Percentiles rank a stretch among this genome's conserved stretches.
phyloP scores from a whole-genome alignment of 2,329 filamentous ascomycete genomes.

The Fusarium vanettenii region DNA sequence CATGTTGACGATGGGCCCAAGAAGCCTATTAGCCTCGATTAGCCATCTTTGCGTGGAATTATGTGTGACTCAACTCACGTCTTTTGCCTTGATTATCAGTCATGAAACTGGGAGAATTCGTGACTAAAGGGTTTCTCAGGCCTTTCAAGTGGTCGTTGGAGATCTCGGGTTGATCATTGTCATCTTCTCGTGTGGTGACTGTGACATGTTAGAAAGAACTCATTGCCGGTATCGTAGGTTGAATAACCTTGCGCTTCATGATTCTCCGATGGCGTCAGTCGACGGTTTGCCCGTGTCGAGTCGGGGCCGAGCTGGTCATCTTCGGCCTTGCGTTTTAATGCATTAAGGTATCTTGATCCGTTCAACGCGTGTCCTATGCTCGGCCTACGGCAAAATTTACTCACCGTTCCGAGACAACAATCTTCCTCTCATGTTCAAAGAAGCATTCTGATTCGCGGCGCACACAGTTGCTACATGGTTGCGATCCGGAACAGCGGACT shows the following conservation, averaged over 20 bases:
- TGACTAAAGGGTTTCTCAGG: not conserved
- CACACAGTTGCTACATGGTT: slow-evolving; percentile 6
- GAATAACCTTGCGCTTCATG: not conserved
- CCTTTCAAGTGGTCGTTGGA: not conserved
- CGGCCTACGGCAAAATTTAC: not conserved
- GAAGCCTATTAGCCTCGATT: not conserved
- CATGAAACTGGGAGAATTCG: not conserved
- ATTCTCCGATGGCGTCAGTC: not conserved
- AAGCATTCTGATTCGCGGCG: slow-evolving; percentile 6
- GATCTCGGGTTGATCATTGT: not conserved
- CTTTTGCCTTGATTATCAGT: not conserved
- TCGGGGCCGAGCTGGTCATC: not conserved
- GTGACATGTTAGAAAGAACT: not conserved
- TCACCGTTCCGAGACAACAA: slow-evolving; percentile 7
- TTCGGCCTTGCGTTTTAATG: slow-evolving; percentile 11
- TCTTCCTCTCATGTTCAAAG: slow-evolving; percentile 7
- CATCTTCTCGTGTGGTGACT: too few relatives aligned
- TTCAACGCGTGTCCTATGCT: not conserved
- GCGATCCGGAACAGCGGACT: slow-evolving; percentile 15
- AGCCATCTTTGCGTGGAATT: not conserved
- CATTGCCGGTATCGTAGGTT: not conserved
- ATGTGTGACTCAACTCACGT: not conserved
- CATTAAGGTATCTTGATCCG: slow-evolving; percentile 1
- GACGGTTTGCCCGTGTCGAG: not conserved
- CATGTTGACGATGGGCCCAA: slow-evolving; percentile 18